Conservation (phyloP, 768 basidiomycete genomes). For the Epithele typhae region DNA sequence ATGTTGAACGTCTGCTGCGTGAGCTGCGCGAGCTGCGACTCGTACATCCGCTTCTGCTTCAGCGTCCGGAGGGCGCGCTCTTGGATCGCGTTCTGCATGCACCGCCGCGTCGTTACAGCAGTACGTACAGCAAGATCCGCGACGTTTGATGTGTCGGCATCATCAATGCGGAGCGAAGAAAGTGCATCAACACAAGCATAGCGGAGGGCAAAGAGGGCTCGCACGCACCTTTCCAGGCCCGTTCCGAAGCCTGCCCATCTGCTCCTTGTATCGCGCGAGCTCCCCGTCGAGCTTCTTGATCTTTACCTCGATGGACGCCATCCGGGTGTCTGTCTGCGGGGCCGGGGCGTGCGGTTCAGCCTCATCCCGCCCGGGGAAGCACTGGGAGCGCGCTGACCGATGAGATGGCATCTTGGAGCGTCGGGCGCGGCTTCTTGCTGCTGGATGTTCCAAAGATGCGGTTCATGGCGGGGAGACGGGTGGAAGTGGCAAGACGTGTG, state of each 20-base stretch:
- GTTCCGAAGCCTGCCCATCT: slow-evolving; percentile 89
- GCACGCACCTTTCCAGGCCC: slow-evolving; percentile 88
- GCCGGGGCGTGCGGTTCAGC: no score
- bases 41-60: slow-evolving; percentile 96
- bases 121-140: no score
- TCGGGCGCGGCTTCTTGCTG: slow-evolving; percentile 79
- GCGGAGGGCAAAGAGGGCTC: not conserved
- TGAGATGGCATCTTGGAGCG: slow-evolving; percentile 88
- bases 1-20: slow-evolving; percentile 97
- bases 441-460: slow-evolving; percentile 76
- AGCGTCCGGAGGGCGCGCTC: slow-evolving; percentile 90
- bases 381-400: slow-evolving; percentile 45
- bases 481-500: no score
- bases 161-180: no score
- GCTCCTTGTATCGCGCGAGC: slow-evolving; percentile 86
- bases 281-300: slow-evolving; percentile 95
- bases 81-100: slow-evolving; percentile 75
- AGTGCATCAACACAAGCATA: not conserved
- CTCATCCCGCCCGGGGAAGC: no score
- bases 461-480: slow-evolving; percentile 73
- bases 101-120: not conserved
- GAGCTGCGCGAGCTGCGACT: slow-evolving; percentile 84
- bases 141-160: no score
- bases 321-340: slow-evolving; percentile 76
- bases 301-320: slow-evolving; percentile 92